These are phyloP conservation scores for Alternaria ethzedia DNA, from an alignment of 2,329 filamentous ascomycete genomes.

Conservation along the genomic window DNA sequence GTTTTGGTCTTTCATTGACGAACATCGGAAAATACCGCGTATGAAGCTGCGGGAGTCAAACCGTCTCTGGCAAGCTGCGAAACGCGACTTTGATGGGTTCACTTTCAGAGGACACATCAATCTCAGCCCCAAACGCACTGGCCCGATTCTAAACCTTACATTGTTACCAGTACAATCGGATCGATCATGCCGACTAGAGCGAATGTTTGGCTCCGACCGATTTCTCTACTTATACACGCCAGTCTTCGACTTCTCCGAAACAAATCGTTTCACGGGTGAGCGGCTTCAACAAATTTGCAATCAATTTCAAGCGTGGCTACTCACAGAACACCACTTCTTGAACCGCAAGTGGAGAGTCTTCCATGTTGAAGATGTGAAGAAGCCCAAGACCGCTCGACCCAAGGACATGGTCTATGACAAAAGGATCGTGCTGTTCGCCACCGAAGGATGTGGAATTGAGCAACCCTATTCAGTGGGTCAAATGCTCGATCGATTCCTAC, in stretches of 20 bases:
- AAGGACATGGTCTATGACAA: conserved; percentile 21
- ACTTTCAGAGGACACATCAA: conserved; percentile 43
- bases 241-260: conserved; percentile 23
- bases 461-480: conserved; percentile 24
- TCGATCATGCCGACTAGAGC: conserved; percentile 45
- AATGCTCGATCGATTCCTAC: conserved; percentile 51
- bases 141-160: conserved; percentile 32
- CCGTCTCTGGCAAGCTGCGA: conserved; percentile 35
- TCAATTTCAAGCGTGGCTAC: conserved; percentile 46
- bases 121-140: conserved; percentile 20
- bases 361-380: conserved; percentile 47
- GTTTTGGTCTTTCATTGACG: conserved; percentile 30
- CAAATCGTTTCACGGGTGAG: conserved; percentile 9
- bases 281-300: conserved; percentile 24
- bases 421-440: conserved; percentile 47
- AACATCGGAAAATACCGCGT: neutral
- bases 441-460: conserved; percentile 36
- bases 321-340: conserved; percentile 46
- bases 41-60: conserved; percentile 17
- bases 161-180: conserved; percentile 37
- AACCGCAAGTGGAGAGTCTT: conserved; percentile 52
- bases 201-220: conserved; percentile 48
- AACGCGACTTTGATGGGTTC: conserved; percentile 31
- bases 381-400: conserved; percentile 31
- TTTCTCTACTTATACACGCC: conserved; percentile 52